Evolutionary conservation across 768 basidiomycete species (phyloP), one percentile per base, ranked within the genome.

Genomic region (Russula sp.): DNA sequence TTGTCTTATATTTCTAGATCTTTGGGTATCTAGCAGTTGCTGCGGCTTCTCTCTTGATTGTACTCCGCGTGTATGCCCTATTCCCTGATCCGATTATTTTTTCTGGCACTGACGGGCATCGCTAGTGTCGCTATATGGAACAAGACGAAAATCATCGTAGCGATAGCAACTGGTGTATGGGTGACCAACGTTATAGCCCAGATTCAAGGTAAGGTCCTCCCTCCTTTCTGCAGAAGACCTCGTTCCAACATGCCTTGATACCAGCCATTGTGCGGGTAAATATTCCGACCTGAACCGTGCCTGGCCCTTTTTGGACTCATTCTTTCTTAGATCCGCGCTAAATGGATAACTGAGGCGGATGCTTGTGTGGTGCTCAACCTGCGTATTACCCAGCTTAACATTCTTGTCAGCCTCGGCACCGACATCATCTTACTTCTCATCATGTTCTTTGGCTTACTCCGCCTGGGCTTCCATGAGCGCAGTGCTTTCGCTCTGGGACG

Each of bases 11-110:
- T 22, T 22, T 22, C 10, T 48, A 48, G 46, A n/a, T 24, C n/a
- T 48, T 48, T 18, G 46, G 22, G 4, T 48, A 48, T 22, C 20
- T 48, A 11, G 9, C 46, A 10, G 2, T 24, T 24, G 11, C 46
- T 3, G 5, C 46, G 5, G 22, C 46, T 48, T 48, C 46, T n/a
- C 22, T 48, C 46, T 48, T 48, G 46, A 48, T 57, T 13, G 40
- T 57, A 18, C 28, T 57, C 40, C 56, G 56, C 26, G 20, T 44
- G 56, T 57, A 44, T 18, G 56, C 30, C 26, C 40, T 57, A 10
- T n/a, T 42, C 18, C 3, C 20, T 1, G 0, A 30, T n/a, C 2
- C 10, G 10, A 40, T 11, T 10, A 40, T 56, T 24, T 1, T 30
- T 20, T 4, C 16, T 36, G 2, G 18, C 40, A 13, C 40, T 57